Evolutionary conservation across 164 flowering plant genomes (phyloP).

Genomic region (Magnolia changhungtana): DNA sequence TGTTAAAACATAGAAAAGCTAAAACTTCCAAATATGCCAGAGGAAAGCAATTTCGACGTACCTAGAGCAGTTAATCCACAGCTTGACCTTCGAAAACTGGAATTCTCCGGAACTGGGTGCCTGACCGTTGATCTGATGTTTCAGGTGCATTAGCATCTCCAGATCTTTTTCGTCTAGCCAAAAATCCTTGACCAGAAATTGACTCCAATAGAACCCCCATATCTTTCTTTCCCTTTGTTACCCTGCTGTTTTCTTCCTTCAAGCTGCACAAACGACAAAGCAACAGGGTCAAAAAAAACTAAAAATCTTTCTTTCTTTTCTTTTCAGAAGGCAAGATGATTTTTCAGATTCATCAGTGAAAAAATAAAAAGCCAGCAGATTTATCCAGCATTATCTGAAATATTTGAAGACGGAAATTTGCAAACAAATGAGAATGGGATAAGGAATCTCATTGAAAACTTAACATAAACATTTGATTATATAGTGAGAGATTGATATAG

Average conservation of each 20-base stretch:
- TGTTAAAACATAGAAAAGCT: conserved; percentile 3
- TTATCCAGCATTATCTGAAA: neutral
- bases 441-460: neutral
- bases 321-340: neutral
- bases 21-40: neutral
- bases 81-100: conserved; percentile 42
- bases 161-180: conserved; percentile 50
- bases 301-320: neutral
- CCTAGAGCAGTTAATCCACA: conserved; percentile 26
- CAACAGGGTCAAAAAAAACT: neutral
- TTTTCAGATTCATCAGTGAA: neutral
- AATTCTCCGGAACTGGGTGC: conserved; percentile 52
- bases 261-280: conserved; percentile 29
- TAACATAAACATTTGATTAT: neutral
- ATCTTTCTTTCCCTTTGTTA: conserved; percentile 26
- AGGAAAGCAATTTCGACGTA: neutral
- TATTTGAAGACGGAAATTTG: neutral
- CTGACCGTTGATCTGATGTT: conserved; percentile 28
- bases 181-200: conserved; percentile 51
- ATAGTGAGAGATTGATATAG: neutral
- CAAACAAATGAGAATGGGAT: neutral
- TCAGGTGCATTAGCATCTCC: conserved; percentile 23
- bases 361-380: neutral
- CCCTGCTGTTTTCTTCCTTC: conserved; percentile 28
- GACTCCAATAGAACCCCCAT: conserved; percentile 50